Conservation (phyloP, 2,329 filamentous ascomycete species). For the Chaetoscypha palmicola region DNA sequence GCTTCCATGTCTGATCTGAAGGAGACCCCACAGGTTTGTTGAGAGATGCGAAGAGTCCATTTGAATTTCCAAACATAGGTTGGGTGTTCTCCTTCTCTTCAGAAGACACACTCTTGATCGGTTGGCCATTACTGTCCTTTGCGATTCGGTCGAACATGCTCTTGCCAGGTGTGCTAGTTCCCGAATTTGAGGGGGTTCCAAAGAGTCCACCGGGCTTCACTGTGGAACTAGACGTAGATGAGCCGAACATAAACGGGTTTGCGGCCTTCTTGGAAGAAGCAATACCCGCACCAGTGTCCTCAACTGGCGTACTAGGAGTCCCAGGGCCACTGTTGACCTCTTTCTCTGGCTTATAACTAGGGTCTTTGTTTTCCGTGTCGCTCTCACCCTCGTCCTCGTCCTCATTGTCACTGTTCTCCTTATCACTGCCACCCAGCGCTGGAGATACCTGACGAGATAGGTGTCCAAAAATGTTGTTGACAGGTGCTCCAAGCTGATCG, state of each 20-base stretch:
- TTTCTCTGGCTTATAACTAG: slow-evolving; percentile 18
- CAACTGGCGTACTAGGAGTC: slow-evolving; percentile 19
- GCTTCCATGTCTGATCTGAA: slow-evolving; percentile 43
- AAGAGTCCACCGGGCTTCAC: slow-evolving; percentile 24
- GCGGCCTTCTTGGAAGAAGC: slow-evolving; percentile 23
- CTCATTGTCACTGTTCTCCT: slow-evolving; percentile 36
- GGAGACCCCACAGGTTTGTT: slow-evolving; percentile 19
- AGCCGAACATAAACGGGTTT: slow-evolving; percentile 1
- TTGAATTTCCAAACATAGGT: slow-evolving; percentile 21
- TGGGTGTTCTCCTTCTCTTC: slow-evolving; percentile 31
- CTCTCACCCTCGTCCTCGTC: slow-evolving; percentile 40
- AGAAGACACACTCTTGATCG: slow-evolving; percentile 34
- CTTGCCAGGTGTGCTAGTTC: slow-evolving; percentile 36
- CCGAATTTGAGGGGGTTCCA: slow-evolving; percentile 31
- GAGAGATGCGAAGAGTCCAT: slow-evolving; percentile 17
- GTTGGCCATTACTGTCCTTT: slow-evolving; percentile 43
- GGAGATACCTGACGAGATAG: slow-evolving; percentile 41
- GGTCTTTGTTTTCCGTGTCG: slow-evolving; percentile 30
- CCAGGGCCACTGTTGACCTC: slow-evolving; percentile 17
- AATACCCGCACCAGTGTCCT: slow-evolving; percentile 24
- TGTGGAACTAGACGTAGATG: slow-evolving; percentile 7
- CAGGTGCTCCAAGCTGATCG: slow-evolving; percentile 17
- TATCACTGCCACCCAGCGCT: slow-evolving; percentile 37
- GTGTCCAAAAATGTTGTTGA: slow-evolving; percentile 52
- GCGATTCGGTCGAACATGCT: slow-evolving; percentile 52